Evolutionary conservation across 495 filamentous ascomycete species (phyloP).

Genomic region (Terfezia claveryi): DNA sequence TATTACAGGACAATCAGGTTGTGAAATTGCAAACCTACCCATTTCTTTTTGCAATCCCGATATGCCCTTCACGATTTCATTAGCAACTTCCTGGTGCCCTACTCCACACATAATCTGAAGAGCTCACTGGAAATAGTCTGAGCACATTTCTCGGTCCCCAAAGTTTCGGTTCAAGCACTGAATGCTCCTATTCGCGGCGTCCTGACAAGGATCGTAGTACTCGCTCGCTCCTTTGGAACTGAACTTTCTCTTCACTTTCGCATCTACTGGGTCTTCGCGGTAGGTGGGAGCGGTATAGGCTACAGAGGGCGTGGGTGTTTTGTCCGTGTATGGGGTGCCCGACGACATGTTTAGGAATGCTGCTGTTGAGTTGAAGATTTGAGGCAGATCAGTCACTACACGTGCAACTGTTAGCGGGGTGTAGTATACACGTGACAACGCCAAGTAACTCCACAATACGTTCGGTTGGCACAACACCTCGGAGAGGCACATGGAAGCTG

Average conservation of each 20-base stretch:
- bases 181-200: constrained; percentile 68
- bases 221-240: constrained; percentile 60
- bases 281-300: background rate
- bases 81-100: background rate
- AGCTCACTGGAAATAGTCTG: constrained; percentile 78
- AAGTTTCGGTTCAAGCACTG: constrained; percentile 71
- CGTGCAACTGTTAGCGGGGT: too few species aligned
- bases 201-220: constrained; percentile 86
- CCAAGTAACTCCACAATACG: too few species aligned
- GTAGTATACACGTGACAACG: too few species aligned
- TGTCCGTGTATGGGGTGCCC: too few species aligned
- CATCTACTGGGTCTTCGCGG: constrained; percentile 4
- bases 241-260: constrained; percentile 4
- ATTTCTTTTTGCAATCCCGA: constrained; percentile 81
- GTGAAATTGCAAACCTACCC: constrained; percentile 35
- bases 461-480: too few species aligned
- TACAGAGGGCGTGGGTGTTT: background rate
- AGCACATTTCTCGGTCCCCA: constrained; percentile 66
- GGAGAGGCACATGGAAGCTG: too few species aligned
- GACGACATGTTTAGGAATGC: too few species aligned
- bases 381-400: too few species aligned
- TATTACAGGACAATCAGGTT: constrained; percentile 1
- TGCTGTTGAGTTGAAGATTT: too few species aligned
- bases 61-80: constrained; percentile 42
- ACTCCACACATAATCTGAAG: constrained; percentile 1